Evolutionary conservation across 1,284 basidiomycete genomes (phyloP).

Genomic region (Vanrija sp.): DNA sequence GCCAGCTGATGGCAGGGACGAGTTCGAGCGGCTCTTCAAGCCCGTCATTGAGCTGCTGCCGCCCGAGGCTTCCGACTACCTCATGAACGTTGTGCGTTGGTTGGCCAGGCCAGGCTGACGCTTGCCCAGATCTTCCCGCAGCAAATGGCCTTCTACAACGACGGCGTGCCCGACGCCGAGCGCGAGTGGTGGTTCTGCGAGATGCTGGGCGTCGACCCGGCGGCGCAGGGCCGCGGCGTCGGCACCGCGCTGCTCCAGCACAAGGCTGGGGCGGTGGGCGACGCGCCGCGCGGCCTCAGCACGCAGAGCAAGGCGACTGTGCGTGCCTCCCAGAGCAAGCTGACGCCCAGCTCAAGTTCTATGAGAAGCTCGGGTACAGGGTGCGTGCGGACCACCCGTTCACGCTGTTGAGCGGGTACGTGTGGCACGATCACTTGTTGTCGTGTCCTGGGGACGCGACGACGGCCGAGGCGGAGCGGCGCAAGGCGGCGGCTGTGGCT

Average conservation of each 20-base stretch:
- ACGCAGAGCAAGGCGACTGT: slow-evolving; percentile 5
- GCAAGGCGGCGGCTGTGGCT: too few relatives aligned
- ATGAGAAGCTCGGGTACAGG: slow-evolving; percentile 3
- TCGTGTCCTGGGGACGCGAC: neutral
- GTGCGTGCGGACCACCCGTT: slow-evolving; percentile 1
- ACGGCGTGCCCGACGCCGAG: neutral
- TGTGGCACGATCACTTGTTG: slow-evolving; percentile 1
- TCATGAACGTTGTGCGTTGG: too few relatives aligned
- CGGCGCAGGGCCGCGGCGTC: slow-evolving; percentile 4
- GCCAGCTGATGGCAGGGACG: neutral
- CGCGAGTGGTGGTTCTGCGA: slow-evolving; percentile 3
- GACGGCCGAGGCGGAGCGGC: too few relatives aligned
- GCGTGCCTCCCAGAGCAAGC: neutral
- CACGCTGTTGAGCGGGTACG: neutral
- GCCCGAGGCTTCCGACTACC: neutral
- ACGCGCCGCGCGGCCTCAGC: neutral
- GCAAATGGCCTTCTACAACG: neutral
- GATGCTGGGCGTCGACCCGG: slow-evolving; percentile 5
- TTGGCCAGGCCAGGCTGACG: neutral
- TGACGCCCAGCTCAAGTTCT: slow-evolving; percentile 5
- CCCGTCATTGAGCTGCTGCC: neutral
- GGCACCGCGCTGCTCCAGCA: slow-evolving; percentile 1
- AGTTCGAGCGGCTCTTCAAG: slow-evolving; percentile 1
- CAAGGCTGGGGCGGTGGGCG: neutral
- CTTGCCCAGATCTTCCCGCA: neutral